Evolutionary conservation across 140 eudicot species (phyloP), one percentile per base, ranked within the genome.

Genomic region (Bidens hawaiensis): DNA sequence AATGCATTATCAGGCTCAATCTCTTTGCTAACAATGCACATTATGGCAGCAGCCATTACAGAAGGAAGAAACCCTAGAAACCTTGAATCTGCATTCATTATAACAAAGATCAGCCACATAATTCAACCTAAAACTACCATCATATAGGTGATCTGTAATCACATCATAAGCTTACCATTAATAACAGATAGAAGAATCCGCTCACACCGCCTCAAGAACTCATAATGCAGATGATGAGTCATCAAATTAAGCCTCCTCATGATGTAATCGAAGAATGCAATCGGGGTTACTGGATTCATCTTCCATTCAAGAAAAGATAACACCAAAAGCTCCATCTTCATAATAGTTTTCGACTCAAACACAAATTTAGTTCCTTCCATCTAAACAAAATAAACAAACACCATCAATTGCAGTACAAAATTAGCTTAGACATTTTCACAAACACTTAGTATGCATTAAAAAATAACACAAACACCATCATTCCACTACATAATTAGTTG

Each of bases 241-340:
- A 69, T 75, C 23, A 88, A 81, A 61, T 67, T 78, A 79, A 94
- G 85, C 75, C 95, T 79, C 65, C 95, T 83, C 48, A 76, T 67
- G 26, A 85, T 54, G 82, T 85, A 85, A 70, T 89, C 95, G 21
- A 85, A 27, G 70, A 82, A 94, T 13, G 90, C 82, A 73, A 88
- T 59, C 45, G 99, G 90, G 24, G 97, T 94, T 43, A 85, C 97
- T 12, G 91, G 94, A 67, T 85, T 85, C 95, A 83, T 85, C 76
- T 78, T 94, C 99, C 99, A 94, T 30, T 83, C 67, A 23, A 94
- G 95, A 18, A 83, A 73, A 42, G 99, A 72, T 27, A 94, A 77
- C 69, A 94, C 90, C 82, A 93, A 49, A 53, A 88, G 86, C 64
- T 94, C 97, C 95, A 94, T 94, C 70, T 82, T 94, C 83, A 81